Conservation (phyloP, 1,284 basidiomycete species). For the Ceratobasidium theobromae region DNA sequence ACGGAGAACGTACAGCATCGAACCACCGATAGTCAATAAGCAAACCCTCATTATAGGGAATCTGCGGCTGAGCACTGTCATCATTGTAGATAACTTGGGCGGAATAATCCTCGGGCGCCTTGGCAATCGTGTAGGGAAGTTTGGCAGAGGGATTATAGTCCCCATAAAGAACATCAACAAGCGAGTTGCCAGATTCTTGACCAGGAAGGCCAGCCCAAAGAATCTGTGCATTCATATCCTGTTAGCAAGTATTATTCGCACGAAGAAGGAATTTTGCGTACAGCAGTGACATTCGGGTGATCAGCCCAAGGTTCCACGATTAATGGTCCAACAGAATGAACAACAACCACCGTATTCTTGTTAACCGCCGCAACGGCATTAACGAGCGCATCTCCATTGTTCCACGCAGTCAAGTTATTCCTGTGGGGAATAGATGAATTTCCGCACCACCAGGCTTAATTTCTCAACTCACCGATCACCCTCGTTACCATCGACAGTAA, state of each 20-base stretch:
- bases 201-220: slow-evolving; percentile 60
- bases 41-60: slow-evolving; percentile 41
- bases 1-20: slow-evolving; percentile 23
- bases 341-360: slow-evolving; percentile 55
- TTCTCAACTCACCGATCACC: slow-evolving; percentile 42
- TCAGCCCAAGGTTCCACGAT: slow-evolving; percentile 57
- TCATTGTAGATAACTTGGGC: slow-evolving; percentile 37
- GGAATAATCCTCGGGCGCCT: slow-evolving; percentile 63
- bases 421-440: slow-evolving; percentile 28
- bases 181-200: slow-evolving; percentile 62
- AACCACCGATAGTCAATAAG: slow-evolving; percentile 37
- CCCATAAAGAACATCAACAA: slow-evolving; percentile 73
- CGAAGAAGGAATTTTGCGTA: slow-evolving; percentile 35
- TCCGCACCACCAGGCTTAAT: not conserved
- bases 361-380: slow-evolving; percentile 52
- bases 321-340: slow-evolving; percentile 53
- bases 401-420: slow-evolving; percentile 52
- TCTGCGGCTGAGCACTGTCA: slow-evolving; percentile 15
- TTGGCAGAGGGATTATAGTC: slow-evolving; percentile 71
- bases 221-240: slow-evolving; percentile 41
- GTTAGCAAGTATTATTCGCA: slow-evolving; percentile 39
- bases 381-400: slow-evolving; percentile 52
- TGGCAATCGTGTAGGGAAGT: slow-evolving; percentile 81
- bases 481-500: slow-evolving; percentile 46
- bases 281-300: slow-evolving; percentile 71